phyloP scores from a whole-genome alignment of 2,329 filamentous ascomycete species.

The Zasmidium citrigriseum region DNA sequence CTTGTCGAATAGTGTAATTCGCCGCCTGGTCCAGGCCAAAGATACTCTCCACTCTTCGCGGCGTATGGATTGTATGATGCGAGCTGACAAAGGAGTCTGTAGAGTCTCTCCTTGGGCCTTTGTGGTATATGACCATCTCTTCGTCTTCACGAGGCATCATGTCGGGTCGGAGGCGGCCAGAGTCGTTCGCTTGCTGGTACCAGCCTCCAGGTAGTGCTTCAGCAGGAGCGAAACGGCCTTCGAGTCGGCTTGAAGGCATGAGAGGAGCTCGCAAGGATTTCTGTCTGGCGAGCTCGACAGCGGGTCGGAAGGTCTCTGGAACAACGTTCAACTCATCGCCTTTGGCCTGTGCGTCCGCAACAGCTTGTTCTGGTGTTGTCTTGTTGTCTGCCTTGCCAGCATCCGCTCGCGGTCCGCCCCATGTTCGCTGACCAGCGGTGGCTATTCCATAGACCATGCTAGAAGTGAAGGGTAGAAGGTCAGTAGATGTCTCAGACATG shows the following conservation, averaged over 20 bases:
- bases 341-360: slow-evolving; percentile 72
- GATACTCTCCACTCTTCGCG: slow-evolving; percentile 70
- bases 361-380: slow-evolving; percentile 79
- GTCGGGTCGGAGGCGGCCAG: slow-evolving; percentile 59
- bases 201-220: slow-evolving; percentile 67
- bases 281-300: slow-evolving; percentile 44
- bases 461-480: too few relatives aligned
- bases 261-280: slow-evolving; percentile 53
- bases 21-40: slow-evolving; percentile 62
- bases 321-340: slow-evolving; percentile 90
- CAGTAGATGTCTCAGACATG: too few relatives aligned
- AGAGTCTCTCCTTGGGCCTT: slow-evolving; percentile 27
- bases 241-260: slow-evolving; percentile 71
- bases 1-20: background rate
- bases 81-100: slow-evolving; percentile 61
- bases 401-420: slow-evolving; percentile 91
- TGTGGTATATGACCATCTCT: slow-evolving; percentile 16
- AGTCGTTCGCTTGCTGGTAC: slow-evolving; percentile 70
- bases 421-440: slow-evolving; percentile 89
- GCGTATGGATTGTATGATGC: slow-evolving; percentile 61
- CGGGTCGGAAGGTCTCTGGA: slow-evolving; percentile 74
- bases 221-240: slow-evolving; percentile 76
- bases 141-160: slow-evolving; percentile 42
- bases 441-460: slow-evolving; percentile 97
- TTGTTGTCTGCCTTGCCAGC: slow-evolving; percentile 75